A percentile compares a stretch with the other conserved stretches of the same genome.
These are phyloP conservation scores for Ochetophila trinervis DNA, from an alignment of 306 rosid species.

Conservation along the genomic window DNA sequence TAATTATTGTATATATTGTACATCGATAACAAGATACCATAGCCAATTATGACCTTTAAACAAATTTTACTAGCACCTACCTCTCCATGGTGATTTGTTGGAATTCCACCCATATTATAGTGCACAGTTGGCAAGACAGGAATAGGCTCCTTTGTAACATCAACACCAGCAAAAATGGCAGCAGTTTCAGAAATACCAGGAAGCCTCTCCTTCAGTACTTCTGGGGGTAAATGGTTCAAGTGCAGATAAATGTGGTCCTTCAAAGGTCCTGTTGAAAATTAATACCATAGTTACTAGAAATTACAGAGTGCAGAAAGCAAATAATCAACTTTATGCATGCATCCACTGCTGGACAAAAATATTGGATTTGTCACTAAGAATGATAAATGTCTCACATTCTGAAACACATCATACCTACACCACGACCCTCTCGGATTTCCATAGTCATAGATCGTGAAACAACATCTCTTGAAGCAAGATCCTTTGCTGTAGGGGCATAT, in stretches of 20 bases:
- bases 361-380: slow-evolving; percentile 9
- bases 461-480: slow-evolving; percentile 96
- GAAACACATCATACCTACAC: slow-evolving; percentile 66
- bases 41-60: slow-evolving; percentile 1
- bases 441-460: slow-evolving; percentile 96
- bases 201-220: slow-evolving; percentile 96
- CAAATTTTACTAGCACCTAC: slow-evolving; percentile 36
- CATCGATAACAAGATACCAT: not conserved
- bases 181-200: slow-evolving; percentile 99
- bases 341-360: not conserved
- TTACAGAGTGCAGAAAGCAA: not conserved
- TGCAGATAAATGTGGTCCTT: slow-evolving; percentile 99
- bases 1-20: not conserved
- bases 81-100: slow-evolving; percentile 91
- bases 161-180: slow-evolving; percentile 99
- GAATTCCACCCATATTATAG: slow-evolving; percentile 98
- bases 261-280: slow-evolving; percentile 67
- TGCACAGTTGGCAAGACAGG: slow-evolving; percentile 98
- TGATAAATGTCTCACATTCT: slow-evolving; percentile 4
- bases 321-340: not conserved
- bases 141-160: slow-evolving; percentile 95
- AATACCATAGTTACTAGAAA: slow-evolving; percentile 10
- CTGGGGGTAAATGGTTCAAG: slow-evolving; percentile 98
- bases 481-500: slow-evolving; percentile 97
- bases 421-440: slow-evolving; percentile 98